phyloP scores from a whole-genome alignment of 1,139 yeast species.

The Hyphopichia wangnamkhiaoensis region DNA sequence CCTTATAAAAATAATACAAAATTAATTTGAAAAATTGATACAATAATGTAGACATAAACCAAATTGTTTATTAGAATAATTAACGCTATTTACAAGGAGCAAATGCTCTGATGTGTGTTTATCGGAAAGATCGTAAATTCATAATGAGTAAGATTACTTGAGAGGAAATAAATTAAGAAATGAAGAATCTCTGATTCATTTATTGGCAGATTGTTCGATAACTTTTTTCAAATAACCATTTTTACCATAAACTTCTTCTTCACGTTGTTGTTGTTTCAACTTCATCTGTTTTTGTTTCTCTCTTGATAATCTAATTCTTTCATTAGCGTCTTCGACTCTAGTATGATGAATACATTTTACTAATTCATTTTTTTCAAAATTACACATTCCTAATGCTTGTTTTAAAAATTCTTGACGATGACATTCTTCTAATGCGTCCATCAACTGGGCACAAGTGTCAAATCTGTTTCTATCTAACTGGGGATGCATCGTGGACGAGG shows the following conservation, averaged over 20 bases:
- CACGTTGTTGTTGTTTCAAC: conserved; percentile 57
- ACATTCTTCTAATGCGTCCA: conserved; percentile 88
- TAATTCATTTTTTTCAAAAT: conserved; percentile 78
- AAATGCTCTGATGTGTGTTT: not conserved
- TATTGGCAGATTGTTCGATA: conserved; percentile 41
- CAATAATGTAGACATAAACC: not conserved
- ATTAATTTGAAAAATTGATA: no score
- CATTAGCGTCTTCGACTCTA: conserved; percentile 66
- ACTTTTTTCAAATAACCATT: conserved; percentile 70
- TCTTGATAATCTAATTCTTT: conserved; percentile 57
- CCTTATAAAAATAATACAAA: no score
- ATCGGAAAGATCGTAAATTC: not conserved
- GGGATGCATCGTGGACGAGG: conserved; percentile 51
- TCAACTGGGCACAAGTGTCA: conserved; percentile 71
- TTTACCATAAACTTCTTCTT: conserved; percentile 82
- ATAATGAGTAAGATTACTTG: not conserved
- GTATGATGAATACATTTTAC: conserved; percentile 78
- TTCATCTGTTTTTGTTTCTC: conserved; percentile 58
- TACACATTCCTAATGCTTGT: conserved; percentile 84
- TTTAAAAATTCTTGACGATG: conserved; percentile 71
- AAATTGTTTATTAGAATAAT: conserved; percentile 1
- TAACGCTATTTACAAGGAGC: conserved; percentile 1
- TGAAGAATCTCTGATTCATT: conserved; percentile 1
- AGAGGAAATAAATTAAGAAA: not conserved
- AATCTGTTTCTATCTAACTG: conserved; percentile 48